Evolutionary conservation across 768 basidiomycete species (phyloP), one percentile per base, ranked within the genome.

Genomic region (Tricholoma furcatifolium): DNA sequence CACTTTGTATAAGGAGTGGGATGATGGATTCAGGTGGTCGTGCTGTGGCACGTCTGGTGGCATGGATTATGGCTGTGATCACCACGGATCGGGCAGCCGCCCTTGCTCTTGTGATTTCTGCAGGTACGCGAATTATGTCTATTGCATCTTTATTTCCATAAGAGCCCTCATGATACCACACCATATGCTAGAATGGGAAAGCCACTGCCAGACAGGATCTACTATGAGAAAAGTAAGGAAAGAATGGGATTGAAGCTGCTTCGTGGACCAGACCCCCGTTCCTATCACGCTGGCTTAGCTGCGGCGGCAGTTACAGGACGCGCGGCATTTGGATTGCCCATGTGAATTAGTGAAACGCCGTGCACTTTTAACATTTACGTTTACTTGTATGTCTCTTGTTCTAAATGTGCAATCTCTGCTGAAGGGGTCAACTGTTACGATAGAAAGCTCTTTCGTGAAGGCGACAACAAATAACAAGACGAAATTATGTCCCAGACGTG

Each of bases 21-120:
- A 64, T 1, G 57, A 67, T 41, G 69, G 58, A 6, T 73, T 73
- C 41, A 55, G 71, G 47, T 74, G 70, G 72, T 71, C 71, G 6
- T 73, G 71, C 51, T 74, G 72, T 60, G 72, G 73, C 2, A 69
- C 65, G 40, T 59, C 67, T 42, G 70, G 59, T 1, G 67, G 52
- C 4, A 69, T 71, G 67, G 48, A 63, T 8, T 70, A 55, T 34
- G 70, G 71, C 32, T 73, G 72, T 45, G 71, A 74, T 54, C 72
- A 73, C 59, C 71, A 74, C 60, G 72, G 72, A 14, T 61, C 70
- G 3, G 72, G 72, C 4, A 61, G 57, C 4, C 64, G 54, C 18
- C 68, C 67, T 2, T 74, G 72, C 47, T 68, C 70, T 43, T 74
- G 70, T 53, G 69, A 73, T 59, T 73, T 65, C 50, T 74, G 71